Evolutionary conservation across 1,284 basidiomycete species (phyloP).

Genomic region (Malassezia dermatis): DNA sequence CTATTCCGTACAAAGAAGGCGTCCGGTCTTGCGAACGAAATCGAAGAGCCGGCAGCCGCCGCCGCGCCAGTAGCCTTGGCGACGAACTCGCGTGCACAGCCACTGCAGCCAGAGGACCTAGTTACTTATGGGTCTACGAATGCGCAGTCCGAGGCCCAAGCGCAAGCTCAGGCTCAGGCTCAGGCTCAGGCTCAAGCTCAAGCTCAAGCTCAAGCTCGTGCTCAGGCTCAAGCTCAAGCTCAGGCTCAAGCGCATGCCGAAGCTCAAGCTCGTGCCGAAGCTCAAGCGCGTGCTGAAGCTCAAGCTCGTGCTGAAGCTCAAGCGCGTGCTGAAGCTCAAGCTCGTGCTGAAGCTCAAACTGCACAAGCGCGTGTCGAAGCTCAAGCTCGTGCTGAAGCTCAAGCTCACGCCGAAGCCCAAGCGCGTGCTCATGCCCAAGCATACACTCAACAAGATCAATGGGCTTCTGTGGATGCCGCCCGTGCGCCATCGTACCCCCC

Average conservation of each 20-base stretch:
- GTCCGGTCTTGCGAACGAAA: neutral
- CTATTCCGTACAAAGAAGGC: neutral
- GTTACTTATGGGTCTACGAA: neutral
- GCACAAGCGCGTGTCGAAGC: too few relatives aligned
- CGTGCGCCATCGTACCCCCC: neutral
- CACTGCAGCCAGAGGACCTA: neutral
- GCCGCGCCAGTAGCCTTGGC: neutral
- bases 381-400: too few relatives aligned
- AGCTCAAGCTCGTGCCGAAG: neutral
- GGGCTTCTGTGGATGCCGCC: neutral
- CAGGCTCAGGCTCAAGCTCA: neutral
- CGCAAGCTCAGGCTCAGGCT: neutral
- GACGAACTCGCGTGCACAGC: neutral
- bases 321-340: neutral
- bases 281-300: neutral
- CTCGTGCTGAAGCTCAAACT: too few relatives aligned
- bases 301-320: neutral
- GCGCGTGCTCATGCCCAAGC: too few relatives aligned
- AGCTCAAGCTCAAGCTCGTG: neutral
- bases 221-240: neutral
- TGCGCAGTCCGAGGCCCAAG: neutral
- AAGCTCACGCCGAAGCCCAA: too few relatives aligned
- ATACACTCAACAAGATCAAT: neutral
- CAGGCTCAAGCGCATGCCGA: neutral
- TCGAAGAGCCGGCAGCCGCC: neutral